Evolutionary conservation across 176 grass and related monocot genomes (phyloP).

Genomic region (Aegilops bicornis): DNA sequence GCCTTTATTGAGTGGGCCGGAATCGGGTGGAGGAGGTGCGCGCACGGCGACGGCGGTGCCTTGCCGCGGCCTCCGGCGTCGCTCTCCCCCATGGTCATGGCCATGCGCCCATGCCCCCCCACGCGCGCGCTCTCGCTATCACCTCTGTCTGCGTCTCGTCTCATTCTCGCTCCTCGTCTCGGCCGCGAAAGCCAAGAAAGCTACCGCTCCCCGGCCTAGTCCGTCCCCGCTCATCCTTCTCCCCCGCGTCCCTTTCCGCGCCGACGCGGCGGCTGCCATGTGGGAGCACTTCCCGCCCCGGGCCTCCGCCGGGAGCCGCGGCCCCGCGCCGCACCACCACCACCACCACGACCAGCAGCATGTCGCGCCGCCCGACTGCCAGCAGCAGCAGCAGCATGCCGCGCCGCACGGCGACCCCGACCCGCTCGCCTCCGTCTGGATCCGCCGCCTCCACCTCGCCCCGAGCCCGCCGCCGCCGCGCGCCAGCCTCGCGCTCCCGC

Average conservation of each 20-base stretch:
- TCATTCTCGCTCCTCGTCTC: neutral
- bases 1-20: neutral
- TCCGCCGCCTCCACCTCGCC: slow-evolving; percentile 50
- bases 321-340: neutral
- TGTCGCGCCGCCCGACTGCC: too few relatives aligned
- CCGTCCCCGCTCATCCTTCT: too few relatives aligned
- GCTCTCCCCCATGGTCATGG: neutral
- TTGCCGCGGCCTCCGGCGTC: too few relatives aligned
- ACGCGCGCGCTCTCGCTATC: neutral
- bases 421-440: slow-evolving; percentile 56
- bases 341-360: neutral
- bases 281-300: slow-evolving; percentile 33
- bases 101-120: too few relatives aligned
- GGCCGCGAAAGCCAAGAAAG: neutral
- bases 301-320: slow-evolving; percentile 34
- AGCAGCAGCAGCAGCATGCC: neutral
- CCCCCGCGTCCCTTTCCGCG: neutral
- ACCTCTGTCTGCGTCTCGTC: neutral
- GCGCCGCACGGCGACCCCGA: slow-evolving; percentile 19
- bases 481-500: neutral
- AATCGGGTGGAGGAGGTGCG: neutral
- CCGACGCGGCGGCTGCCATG: slow-evolving; percentile 12
- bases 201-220: neutral
- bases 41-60: too few relatives aligned
- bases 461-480: neutral